A percentile compares a stretch with the other conserved stretches of the same genome.
phyloP scores from a whole-genome alignment of 768 basidiomycete species.

The Hemileccinum impolitum region DNA sequence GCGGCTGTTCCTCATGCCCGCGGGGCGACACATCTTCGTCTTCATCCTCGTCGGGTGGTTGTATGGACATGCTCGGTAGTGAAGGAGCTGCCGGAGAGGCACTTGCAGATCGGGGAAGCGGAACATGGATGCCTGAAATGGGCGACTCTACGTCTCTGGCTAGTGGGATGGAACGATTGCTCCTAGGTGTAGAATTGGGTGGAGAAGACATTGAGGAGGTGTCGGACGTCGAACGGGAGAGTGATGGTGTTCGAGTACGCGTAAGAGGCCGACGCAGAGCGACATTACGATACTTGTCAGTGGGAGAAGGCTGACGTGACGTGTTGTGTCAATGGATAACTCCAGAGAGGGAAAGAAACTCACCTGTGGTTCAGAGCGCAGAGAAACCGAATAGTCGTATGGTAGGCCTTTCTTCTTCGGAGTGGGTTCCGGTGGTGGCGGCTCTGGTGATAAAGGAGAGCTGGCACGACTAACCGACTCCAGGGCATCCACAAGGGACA shows the following conservation, averaged over 20 bases:
- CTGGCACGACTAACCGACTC: constrained; percentile 53
- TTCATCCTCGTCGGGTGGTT: constrained; percentile 20
- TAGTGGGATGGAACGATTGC: constrained; percentile 43
- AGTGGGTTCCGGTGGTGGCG: constrained; percentile 35
- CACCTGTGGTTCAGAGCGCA: constrained; percentile 62
- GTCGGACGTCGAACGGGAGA: constrained; percentile 62
- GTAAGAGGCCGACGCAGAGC: constrained; percentile 49
- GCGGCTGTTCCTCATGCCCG: constrained; percentile 5
- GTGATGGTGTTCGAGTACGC: constrained; percentile 61
- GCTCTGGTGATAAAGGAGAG: constrained; percentile 43
- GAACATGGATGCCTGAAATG: constrained; percentile 41
- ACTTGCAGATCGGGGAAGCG: constrained; percentile 51
- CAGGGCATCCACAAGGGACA: constrained; percentile 56
- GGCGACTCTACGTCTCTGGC: constrained; percentile 46
- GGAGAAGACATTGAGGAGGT: constrained; percentile 51
- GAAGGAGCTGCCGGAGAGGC: constrained; percentile 44
- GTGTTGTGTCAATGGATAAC: background rate
- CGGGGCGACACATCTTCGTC: constrained; percentile 3
- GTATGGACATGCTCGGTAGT: constrained; percentile 22
- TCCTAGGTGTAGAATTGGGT: constrained; percentile 61
- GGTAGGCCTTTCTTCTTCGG: constrained; percentile 48
- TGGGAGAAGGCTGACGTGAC: constrained; percentile 54
- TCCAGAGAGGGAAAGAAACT: constrained; percentile 11
- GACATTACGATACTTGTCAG: constrained; percentile 62
- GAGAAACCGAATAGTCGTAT: constrained; percentile 54